Conservation (phyloP, 2,329 filamentous ascomycete genomes). For the Bipolaris victoriae region DNA sequence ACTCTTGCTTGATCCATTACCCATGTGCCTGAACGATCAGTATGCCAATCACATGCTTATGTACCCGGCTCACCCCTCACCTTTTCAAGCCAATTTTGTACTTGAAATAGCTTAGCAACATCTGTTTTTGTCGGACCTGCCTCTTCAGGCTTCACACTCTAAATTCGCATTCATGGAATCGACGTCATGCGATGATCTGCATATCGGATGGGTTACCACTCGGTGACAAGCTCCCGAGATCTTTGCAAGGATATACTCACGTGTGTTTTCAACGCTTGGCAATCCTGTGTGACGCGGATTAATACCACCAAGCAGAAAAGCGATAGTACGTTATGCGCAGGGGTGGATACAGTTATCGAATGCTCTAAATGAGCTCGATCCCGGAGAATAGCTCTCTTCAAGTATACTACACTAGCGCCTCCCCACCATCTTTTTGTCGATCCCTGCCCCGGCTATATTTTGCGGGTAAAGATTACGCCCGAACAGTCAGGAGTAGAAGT, state of each 20-base stretch:
- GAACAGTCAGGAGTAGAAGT: not conserved
- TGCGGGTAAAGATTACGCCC: conserved; percentile 2
- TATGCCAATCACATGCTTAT: not conserved
- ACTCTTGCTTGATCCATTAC: not conserved
- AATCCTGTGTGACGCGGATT: not conserved
- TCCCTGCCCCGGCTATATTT: conserved; percentile 18
- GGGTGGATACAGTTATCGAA: conserved; percentile 12
- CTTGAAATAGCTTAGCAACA: not conserved
- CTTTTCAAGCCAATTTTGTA: not conserved
- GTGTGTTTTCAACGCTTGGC: not conserved
- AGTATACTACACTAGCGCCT: conserved; percentile 17
- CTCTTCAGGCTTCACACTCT: not conserved
- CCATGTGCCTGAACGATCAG: not conserved
- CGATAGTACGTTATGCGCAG: not conserved
- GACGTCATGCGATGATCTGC: not conserved
- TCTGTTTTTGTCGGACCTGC: not conserved
- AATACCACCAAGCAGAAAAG: not conserved
- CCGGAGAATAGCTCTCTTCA: conserved; percentile 10
- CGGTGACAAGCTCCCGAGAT: not conserved
- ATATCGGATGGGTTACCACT: conserved; percentile 2
- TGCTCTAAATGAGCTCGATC: conserved; percentile 18
- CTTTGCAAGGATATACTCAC: not conserved
- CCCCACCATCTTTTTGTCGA: conserved; percentile 24
- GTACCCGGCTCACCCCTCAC: not conserved
- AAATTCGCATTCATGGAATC: not conserved